Percentiles rank a stretch among this genome's conserved stretches.
These are phyloP conservation scores for Fusarium nygamai DNA, from an alignment of 2,329 filamentous ascomycete genomes.

Conservation along the genomic window DNA sequence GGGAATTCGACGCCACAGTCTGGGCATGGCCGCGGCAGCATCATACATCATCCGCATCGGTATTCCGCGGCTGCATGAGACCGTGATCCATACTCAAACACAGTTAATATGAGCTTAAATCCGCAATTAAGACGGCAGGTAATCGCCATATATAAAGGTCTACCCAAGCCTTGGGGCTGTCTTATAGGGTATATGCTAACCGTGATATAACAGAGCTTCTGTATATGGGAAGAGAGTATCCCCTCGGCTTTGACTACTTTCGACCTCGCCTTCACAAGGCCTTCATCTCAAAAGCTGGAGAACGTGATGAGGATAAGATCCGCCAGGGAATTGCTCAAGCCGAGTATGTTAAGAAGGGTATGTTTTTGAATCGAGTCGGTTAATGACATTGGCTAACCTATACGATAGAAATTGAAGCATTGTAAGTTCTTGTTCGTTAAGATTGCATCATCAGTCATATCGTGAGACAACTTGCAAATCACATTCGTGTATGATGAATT, in stretches of 20 bases:
- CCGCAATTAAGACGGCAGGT: conserved; percentile 77
- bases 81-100: conserved; percentile 6
- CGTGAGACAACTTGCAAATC: not conserved
- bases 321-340: conserved; percentile 78
- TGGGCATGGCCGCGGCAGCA: conserved; percentile 9
- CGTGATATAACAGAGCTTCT: conserved; percentile 72
- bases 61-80: not conserved
- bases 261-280: conserved; percentile 83
- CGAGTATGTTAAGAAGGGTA: conserved; percentile 92
- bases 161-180: not conserved
- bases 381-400: not conserved
- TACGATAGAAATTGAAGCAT: conserved; percentile 81
- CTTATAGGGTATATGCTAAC: not conserved
- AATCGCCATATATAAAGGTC: conserved; percentile 89
- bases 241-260: conserved; percentile 84
- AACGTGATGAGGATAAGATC: conserved; percentile 81
- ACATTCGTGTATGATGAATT: not conserved
- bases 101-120: conserved; percentile 50
- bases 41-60: conserved; percentile 20
- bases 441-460: not conserved
- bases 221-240: conserved; percentile 85
- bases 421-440: conserved; percentile 69
- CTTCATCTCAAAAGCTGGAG: conserved; percentile 77
- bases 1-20: conserved; percentile 31
- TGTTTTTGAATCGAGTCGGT: not conserved